phyloP scores from a whole-genome alignment of 2,329 filamentous ascomycete genomes.

The Sporothrix dimorphospora region DNA sequence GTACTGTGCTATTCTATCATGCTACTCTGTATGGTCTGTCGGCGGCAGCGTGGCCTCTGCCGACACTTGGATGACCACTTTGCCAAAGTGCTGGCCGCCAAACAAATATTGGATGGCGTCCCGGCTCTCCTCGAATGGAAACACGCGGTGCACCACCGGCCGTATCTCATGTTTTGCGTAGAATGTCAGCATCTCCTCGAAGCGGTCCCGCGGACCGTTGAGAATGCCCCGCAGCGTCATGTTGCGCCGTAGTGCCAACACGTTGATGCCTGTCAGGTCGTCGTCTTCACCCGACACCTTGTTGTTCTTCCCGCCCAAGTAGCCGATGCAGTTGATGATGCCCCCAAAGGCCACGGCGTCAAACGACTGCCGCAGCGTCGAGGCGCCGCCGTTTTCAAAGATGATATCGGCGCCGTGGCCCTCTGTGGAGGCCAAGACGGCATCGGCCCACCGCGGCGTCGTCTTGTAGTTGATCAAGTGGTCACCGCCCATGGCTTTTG shows the following conservation, averaged over 20 bases:
- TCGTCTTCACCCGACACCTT: constrained; percentile 41
- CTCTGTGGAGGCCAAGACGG: constrained; percentile 51
- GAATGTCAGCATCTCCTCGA: constrained; percentile 58
- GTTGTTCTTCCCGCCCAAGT: constrained; percentile 58
- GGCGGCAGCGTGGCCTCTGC: constrained; percentile 17
- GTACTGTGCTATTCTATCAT: not conserved
- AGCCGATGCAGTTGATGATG: constrained; percentile 55
- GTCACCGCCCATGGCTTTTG: constrained; percentile 55
- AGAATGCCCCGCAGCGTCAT: constrained; percentile 58
- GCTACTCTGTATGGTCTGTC: not conserved
- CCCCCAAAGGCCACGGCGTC: constrained; percentile 59
- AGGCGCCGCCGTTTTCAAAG: constrained; percentile 58
- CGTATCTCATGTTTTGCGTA: constrained; percentile 46
- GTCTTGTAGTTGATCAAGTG: constrained; percentile 58
- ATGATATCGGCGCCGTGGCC: constrained; percentile 56
- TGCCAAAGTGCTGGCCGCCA: constrained; percentile 57
- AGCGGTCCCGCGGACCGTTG: constrained; percentile 60
- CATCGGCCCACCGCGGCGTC: constrained; percentile 54
- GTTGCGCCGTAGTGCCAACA: constrained; percentile 53
- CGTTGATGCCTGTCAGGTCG: constrained; percentile 62
- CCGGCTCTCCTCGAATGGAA: constrained; percentile 46
- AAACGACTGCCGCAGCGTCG: constrained; percentile 57
- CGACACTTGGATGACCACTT: constrained; percentile 49
- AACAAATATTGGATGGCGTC: constrained; percentile 55
- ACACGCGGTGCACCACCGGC: constrained; percentile 49